These are phyloP conservation scores for Ogataea allantospora DNA, from an alignment of 805 yeast genomes.

Conservation along the genomic window DNA sequence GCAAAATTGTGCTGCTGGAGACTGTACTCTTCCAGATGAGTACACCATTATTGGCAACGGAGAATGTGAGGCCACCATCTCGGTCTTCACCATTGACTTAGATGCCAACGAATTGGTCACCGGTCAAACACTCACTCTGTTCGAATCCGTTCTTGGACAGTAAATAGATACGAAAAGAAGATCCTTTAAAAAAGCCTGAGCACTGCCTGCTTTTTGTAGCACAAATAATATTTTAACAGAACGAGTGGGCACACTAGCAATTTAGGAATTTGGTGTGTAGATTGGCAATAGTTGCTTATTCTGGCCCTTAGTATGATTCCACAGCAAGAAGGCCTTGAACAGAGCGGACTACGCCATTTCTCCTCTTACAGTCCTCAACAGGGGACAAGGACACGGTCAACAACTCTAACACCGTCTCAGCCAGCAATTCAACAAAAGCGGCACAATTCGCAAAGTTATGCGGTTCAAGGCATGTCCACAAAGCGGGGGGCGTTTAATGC, in stretches of 20 bases:
- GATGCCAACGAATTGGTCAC: conserved; percentile 33
- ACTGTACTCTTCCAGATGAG: conserved; percentile 45
- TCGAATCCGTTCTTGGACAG: conserved; percentile 14
- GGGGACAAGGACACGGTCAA: conserved; percentile 15
- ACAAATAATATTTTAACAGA: conserved; percentile 4
- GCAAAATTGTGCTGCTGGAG: conserved; percentile 39
- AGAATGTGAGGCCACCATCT: conserved; percentile 42
- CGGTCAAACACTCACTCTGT: conserved; percentile 13
- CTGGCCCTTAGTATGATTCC: conserved; percentile 2
- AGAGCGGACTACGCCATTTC: conserved; percentile 3
- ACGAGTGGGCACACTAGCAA: conserved; percentile 8
- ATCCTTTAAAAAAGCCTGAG: not conserved
- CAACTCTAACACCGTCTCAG: conserved; percentile 16
- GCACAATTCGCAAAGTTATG: conserved; percentile 31
- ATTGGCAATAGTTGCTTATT: not conserved
- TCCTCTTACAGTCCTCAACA: conserved; percentile 2
- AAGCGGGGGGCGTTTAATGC: conserved; percentile 24
- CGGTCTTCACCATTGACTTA: conserved; percentile 48
- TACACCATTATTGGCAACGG: conserved; percentile 29
- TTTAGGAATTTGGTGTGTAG: not conserved
- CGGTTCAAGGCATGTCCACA: conserved; percentile 17
- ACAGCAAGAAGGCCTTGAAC: conserved; percentile 5
- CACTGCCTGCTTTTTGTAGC: conserved; percentile 6
- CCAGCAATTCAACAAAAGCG: conserved; percentile 32
- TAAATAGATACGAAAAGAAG: conserved; percentile 3